Evolutionary conservation across 768 basidiomycete species (phyloP), one percentile per base, ranked within the genome.

Genomic region (Naganishia onofrii): DNA sequence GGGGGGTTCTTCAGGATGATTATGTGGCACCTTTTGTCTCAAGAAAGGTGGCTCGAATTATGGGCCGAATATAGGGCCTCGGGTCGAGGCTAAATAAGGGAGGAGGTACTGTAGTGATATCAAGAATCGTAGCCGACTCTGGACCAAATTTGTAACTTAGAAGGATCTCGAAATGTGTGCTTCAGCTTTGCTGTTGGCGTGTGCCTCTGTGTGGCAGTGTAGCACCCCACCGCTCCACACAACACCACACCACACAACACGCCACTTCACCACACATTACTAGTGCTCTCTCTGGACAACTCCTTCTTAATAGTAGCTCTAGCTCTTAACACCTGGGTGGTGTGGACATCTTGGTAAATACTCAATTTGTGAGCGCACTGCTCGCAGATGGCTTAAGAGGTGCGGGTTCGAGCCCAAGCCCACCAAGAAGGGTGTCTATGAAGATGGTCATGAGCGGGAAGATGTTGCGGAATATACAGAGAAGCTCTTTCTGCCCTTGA

Each of bases 341-440:
- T 56, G 31, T 31, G 55, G 29, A 19, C 55, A 56, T 32, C 55
- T 56, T 19, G 55, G 55, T 21, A 12, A 56, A n/a, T 29, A 28
- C 29, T 4, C 26, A 21, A 56, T 56, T 31, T 28, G 29, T 32
- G 55, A 56, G 55, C 55, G 55, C 5, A 56, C 55, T 19, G 55
- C 55, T 56, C 55, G 28, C 19, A 28, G 55, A 32, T 56, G 55
- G 55, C 31, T 56, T 10, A 56, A 56, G 32, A 8, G 55, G 28
- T 56, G 55, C 55, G 55, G 23, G 10, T 56, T 56, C 19, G 31
- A 56, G 29, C 55, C 55, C 10, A 56, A 56, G 21, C 55, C 31
- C 17, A 56, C 55, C 55, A 56, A 56, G 55, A 56, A 56, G 32
- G 55, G 55, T 12, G 55, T 56, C 29, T 56, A 56, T 56, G 55